Percentiles rank a stretch among this genome's conserved stretches.
Evolutionary conservation across 805 yeast genomes (phyloP).

Genomic region (Isabelozyma gotoi): DNA sequence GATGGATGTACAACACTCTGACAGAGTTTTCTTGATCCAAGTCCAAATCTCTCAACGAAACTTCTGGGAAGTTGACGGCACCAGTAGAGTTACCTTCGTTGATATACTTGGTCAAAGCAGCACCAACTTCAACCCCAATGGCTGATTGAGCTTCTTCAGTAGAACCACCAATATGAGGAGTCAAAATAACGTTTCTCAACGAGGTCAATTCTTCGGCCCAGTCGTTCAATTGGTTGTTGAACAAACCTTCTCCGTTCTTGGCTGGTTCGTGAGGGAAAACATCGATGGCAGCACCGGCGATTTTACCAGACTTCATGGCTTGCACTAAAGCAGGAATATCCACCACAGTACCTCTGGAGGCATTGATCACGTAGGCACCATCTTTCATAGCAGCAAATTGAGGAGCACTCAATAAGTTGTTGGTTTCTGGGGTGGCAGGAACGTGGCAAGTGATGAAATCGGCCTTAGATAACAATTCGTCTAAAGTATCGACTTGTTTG

Average conservation of each 20-base stretch:
- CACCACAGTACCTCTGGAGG: constrained; percentile 96
- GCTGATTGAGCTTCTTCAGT: constrained; percentile 99
- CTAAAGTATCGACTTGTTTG: constrained; percentile 81
- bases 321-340: constrained; percentile 91
- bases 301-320: constrained; percentile 89
- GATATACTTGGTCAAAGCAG: constrained; percentile 83
- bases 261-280: constrained; percentile 98
- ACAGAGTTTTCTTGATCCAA: constrained; percentile 85
- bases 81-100: constrained; percentile 95
- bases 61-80: constrained; percentile 99
- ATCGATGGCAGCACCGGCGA: constrained; percentile 96
- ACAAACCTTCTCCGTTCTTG: constrained; percentile 84
- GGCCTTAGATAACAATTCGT: constrained; percentile 74
- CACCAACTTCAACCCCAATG: constrained; percentile 92
- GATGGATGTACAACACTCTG: constrained; percentile 93
- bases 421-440: constrained; percentile 91
- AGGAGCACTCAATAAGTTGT: constrained; percentile 82
- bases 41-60: constrained; percentile 81
- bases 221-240: constrained; percentile 67
- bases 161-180: constrained; percentile 99
- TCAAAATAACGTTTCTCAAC: constrained; percentile 83
- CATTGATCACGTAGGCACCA: constrained; percentile 92
- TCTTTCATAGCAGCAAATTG: constrained; percentile 96
- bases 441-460: constrained; percentile 94
- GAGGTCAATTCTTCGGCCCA: constrained; percentile 84